Conservation (phyloP, 345 rosid genomes). For the Noccaea bulbosa region DNA sequence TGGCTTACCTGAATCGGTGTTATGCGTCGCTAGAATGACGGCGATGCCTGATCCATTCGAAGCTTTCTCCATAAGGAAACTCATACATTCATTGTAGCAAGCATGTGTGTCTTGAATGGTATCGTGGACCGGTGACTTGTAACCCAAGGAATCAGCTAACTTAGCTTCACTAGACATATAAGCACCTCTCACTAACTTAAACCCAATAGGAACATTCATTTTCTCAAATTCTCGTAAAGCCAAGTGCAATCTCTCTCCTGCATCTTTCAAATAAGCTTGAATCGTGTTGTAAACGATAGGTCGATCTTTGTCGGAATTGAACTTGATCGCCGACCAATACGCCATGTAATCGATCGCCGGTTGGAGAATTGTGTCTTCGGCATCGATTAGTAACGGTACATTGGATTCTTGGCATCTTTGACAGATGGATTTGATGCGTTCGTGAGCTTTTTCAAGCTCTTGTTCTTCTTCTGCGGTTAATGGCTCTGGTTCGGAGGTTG, state of each 20-base stretch:
- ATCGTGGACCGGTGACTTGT: conserved; percentile 74
- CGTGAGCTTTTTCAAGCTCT: conserved; percentile 56
- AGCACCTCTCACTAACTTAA: conserved; percentile 89
- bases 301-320: conserved; percentile 48
- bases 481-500: conserved; percentile 60
- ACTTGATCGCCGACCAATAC: conserved; percentile 55
- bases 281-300: conserved; percentile 71
- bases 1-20: conserved; percentile 68
- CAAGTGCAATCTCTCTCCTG: conserved; percentile 62
- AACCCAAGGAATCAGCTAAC: conserved; percentile 70
- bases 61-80: conserved; percentile 65
- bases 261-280: conserved; percentile 84
- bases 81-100: conserved; percentile 75
- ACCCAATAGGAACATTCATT: conserved; percentile 68
- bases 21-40: conserved; percentile 80
- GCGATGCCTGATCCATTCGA: conserved; percentile 53
- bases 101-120: conserved; percentile 69
- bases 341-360: conserved; percentile 89
- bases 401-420: conserved; percentile 52
- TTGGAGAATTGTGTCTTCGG: conserved; percentile 78
- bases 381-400: conserved; percentile 66
- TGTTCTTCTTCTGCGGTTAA: conserved; percentile 62
- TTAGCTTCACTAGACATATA: conserved; percentile 73
- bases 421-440: conserved; percentile 59
- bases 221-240: conserved; percentile 58